These are phyloP conservation scores for Corniculantispora saksenae DNA, from an alignment of 2,329 filamentous ascomycete genomes.

Conservation along the genomic window DNA sequence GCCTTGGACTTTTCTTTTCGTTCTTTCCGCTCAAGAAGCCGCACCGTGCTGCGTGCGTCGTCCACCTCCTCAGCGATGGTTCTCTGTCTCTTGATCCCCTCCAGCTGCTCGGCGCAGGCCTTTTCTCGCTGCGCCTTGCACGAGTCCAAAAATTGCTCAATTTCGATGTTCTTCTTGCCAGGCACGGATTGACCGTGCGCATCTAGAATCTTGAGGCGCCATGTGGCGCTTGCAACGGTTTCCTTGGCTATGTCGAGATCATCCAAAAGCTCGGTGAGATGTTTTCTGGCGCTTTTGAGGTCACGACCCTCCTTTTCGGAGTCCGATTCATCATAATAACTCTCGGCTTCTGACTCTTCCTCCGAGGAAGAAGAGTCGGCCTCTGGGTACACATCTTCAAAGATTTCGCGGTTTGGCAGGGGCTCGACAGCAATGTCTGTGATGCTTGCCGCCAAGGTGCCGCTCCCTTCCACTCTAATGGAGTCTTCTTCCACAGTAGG, in stretches of 20 bases:
- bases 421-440: conserved; percentile 63
- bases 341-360: too few species aligned
- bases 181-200: conserved; percentile 40
- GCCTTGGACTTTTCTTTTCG: conserved; percentile 28
- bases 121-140: conserved; percentile 46
- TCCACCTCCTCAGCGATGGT: conserved; percentile 36
- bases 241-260: conserved; percentile 24
- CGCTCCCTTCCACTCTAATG: conserved; percentile 63
- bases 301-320: conserved; percentile 28
- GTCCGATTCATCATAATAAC: conserved; percentile 34
- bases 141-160: conserved; percentile 38
- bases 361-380: conserved; percentile 41
- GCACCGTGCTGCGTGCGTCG: conserved; percentile 26
- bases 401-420: conserved; percentile 55
- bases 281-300: conserved; percentile 29
- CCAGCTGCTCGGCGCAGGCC: conserved; percentile 43
- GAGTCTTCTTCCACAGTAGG: conserved; percentile 59
- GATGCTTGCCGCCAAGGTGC: conserved; percentile 56
- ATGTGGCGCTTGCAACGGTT: conserved; percentile 27
- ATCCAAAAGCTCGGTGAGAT: conserved; percentile 29
- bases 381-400: conserved; percentile 55
- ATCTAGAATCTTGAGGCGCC: conserved; percentile 45
- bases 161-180: too few species aligned
- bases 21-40: conserved; percentile 34
- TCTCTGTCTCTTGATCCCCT: conserved; percentile 33